Percentiles rank a stretch among this genome's conserved stretches.
Conservation (phyloP, 305 asterid genomes). For the Salvia sclarea region DNA sequence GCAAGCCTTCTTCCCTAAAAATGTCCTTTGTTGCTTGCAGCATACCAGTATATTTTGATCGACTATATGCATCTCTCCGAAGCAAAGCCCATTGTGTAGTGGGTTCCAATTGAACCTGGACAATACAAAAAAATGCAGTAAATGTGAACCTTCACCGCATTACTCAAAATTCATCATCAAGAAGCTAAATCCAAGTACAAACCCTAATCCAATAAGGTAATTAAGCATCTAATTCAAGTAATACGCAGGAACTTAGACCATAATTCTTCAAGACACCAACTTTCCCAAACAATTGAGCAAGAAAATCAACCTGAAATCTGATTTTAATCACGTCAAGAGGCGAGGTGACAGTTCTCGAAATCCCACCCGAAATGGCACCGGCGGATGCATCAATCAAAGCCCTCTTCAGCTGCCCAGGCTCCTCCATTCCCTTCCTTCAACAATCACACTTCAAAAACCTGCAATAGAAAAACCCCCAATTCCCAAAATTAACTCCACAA, state of each 20-base stretch:
- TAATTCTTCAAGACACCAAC: neutral
- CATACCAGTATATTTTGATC: constrained; percentile 82
- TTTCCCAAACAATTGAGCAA: neutral
- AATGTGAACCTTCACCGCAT: neutral
- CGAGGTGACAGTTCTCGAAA: constrained; percentile 81
- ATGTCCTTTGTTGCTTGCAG: constrained; percentile 91
- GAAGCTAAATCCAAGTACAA: neutral
- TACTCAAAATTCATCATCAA: constrained; percentile 4
- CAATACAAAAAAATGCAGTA: neutral
- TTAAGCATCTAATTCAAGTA: neutral
- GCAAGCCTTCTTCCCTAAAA: constrained; percentile 88
- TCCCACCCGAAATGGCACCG: constrained; percentile 82
- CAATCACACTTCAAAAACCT: constrained; percentile 37
- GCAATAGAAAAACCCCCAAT: constrained; percentile 6
- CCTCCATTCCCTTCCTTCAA: constrained; percentile 59
- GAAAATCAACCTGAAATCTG: constrained; percentile 73
- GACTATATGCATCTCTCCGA: constrained; percentile 46
- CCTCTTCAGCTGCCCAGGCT: constrained; percentile 70
- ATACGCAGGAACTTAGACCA: neutral
- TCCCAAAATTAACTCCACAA: constrained; percentile 22
- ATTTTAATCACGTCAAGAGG: constrained; percentile 95
- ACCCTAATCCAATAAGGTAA: neutral
- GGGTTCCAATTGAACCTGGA: constrained; percentile 94
- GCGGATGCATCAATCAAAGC: constrained; percentile 75
- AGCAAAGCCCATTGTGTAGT: constrained; percentile 78